Base-by-base conservation (phyloP, 305 asterid genomes). In the Plantago coronopus region DNA sequence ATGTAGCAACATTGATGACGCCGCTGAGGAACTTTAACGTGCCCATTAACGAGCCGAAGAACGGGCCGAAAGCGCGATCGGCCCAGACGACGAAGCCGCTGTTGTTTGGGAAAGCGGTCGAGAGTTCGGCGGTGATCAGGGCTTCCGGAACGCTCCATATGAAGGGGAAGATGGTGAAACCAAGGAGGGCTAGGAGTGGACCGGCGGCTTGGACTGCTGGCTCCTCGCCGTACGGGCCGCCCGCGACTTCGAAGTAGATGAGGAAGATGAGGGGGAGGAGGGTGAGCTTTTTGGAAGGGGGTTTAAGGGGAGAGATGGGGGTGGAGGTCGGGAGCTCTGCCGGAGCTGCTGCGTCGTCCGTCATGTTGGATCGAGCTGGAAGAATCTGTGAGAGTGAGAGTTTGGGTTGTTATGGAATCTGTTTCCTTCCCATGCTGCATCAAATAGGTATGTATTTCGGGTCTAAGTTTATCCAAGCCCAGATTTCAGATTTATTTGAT, bases 81-180 rank as follows among this genome's bases (percentile, higher is more conserved):
- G 95, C 96, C 96, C 96, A 88, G 9, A 83, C 65, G 5, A 88
- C 91, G 59, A 81, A 88, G 1, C 96, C 94, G 43, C 96, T 91
- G 76, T 88, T 85, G 15, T 89, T 91, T 37, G 95, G 95, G 66
- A 71, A 79, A 16, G 86, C 65, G 37, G 94, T 88, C 76, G 89
- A 76, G 64, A 88, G 91, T 64, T 88, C 95, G 40, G 96, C 95
- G 29, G 96, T 88, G 78, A 85, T 76, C 0, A 88, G 79, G n/a
- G 95, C 86, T 65, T 88, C 96, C 2, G 95, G 95, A 18, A 78
- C 69, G 59, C 85, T 78, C 96, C 95, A 85, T 13, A 88, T 80
- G 69, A 88, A 88, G n/a, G 96, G 95, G 70, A 88, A 88, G 12
- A 83, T 77, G 20, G 77, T 70, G 63, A 85, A 88, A 0, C 96